Percentiles rank a stretch among this genome's conserved stretches.
Conservation (phyloP, 257 asterid species). For the Mitragyna speciosa region DNA sequence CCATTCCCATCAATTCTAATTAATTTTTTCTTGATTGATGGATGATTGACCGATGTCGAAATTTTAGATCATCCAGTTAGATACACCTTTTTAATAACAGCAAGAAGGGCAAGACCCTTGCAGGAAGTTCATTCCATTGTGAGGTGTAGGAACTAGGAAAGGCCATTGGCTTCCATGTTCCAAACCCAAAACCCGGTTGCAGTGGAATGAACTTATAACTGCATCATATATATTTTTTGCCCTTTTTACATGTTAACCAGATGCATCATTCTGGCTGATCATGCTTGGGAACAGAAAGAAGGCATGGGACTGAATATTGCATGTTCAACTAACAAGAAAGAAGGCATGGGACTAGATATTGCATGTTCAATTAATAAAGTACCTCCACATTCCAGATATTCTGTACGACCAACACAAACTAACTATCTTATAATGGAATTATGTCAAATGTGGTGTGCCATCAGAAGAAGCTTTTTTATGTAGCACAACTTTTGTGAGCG, state of each 20-base stretch:
- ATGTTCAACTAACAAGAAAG: not conserved
- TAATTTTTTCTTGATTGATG: not conserved
- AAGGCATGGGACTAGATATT: not conserved
- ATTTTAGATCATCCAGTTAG: not conserved
- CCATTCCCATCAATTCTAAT: not conserved
- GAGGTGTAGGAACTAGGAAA: not conserved
- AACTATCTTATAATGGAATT: slow-evolving; percentile 34
- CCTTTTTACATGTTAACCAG: not conserved
- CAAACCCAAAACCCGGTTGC: not conserved
- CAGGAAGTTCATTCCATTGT: slow-evolving; percentile 2
- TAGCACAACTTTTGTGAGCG: not conserved
- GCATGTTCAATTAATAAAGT: not conserved
- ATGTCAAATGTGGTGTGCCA: slow-evolving; percentile 8
- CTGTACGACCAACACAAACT: slow-evolving; percentile 31
- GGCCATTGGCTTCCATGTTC: not conserved
- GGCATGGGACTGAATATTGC: not conserved
- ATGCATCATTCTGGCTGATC: not conserved
- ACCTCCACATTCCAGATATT: slow-evolving; percentile 15
- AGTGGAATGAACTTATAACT: not conserved
- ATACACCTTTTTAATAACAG: not conserved
- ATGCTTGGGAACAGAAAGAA: not conserved
- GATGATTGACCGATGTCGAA: not conserved
- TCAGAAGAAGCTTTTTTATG: slow-evolving; percentile 8
- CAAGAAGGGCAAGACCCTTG: not conserved
- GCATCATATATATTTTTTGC: not conserved